Evolutionary conservation across 176 grass and related monocot species (phyloP).

Genomic region (Hyparrhenia diplandra): DNA sequence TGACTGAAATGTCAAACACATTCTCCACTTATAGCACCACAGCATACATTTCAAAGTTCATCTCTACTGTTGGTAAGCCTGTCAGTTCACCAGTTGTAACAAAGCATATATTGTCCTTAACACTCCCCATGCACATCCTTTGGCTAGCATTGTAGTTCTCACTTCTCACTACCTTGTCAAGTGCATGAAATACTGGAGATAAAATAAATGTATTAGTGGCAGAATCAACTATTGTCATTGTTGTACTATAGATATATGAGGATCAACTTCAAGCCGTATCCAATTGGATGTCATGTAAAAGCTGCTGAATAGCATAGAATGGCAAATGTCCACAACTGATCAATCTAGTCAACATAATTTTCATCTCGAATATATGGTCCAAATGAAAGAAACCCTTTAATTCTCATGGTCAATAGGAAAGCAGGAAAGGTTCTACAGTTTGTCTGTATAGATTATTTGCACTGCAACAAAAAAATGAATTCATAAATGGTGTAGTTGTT

Average conservation of each 20-base stretch:
- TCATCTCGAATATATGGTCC: slow-evolving; percentile 5
- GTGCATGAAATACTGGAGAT: no score
- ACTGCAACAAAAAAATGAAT: slow-evolving; percentile 34
- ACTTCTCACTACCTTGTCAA: no score
- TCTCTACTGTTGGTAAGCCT: slow-evolving; percentile 12
- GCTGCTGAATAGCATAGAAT: no score
- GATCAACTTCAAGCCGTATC: no score
- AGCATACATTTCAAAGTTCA: neutral
- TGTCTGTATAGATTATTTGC: neutral
- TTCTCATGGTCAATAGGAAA: slow-evolving; percentile 3
- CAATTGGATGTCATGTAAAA: no score
- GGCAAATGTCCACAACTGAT: no score
- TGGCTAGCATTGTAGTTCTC: no score
- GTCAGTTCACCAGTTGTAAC: neutral
- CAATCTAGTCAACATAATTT: neutral
- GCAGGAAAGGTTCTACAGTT: slow-evolving; percentile 17
- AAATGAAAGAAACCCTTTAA: slow-evolving; percentile 4
- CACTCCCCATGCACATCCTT: neutral
- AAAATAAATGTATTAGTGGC: no score
- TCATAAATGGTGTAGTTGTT: neutral
- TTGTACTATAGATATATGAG: no score
- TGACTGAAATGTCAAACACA: slow-evolving; percentile 6
- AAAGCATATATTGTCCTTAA: neutral
- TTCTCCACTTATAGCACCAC: slow-evolving; percentile 2
- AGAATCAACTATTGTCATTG: no score